Evolutionary conservation across 805 yeast species (phyloP).

Genomic region (Ogataea nitratoaversa): DNA sequence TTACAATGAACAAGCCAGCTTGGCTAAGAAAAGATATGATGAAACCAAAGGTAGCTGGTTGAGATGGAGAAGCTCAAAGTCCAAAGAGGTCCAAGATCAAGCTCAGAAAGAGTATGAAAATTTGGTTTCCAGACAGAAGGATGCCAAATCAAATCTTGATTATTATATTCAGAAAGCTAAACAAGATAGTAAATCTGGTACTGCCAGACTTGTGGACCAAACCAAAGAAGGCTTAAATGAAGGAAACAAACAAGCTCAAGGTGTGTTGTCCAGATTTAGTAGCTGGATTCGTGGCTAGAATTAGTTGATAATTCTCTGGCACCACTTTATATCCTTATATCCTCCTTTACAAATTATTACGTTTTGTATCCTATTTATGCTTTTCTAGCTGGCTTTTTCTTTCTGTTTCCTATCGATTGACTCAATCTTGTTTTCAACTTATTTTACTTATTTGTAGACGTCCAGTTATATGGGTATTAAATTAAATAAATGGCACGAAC

Average conservation of each 20-base stretch:
- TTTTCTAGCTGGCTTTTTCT: too few relatives aligned
- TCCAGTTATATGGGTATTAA: too few relatives aligned
- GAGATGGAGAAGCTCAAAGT: constrained; percentile 27
- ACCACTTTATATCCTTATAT: not conserved
- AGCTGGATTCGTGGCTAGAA: constrained; percentile 19
- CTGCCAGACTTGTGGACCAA: constrained; percentile 11
- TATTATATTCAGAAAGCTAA: constrained; percentile 10
- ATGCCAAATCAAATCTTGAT: constrained; percentile 21
- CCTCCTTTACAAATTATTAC: too few relatives aligned
- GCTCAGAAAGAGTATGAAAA: constrained; percentile 24
- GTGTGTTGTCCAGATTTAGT: constrained; percentile 15
- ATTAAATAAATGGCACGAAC: too few relatives aligned
- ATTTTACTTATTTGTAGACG: too few relatives aligned
- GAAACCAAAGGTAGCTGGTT: constrained; percentile 27
- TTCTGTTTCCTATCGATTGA: too few relatives aligned
- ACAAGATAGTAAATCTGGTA: constrained; percentile 6
- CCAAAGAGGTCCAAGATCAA: constrained; percentile 24
- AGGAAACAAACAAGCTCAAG: constrained; percentile 21
- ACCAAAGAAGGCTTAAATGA: constrained; percentile 14
- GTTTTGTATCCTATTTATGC: too few relatives aligned
- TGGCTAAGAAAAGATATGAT: constrained; percentile 26
- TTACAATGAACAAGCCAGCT: constrained; percentile 19
- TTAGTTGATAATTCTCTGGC: not conserved
- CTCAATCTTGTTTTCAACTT: too few relatives aligned
- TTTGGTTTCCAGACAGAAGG: constrained; percentile 16